Evolutionary conservation across 2,329 filamentous ascomycete genomes (phyloP).

Genomic region (Didymella glomerata): DNA sequence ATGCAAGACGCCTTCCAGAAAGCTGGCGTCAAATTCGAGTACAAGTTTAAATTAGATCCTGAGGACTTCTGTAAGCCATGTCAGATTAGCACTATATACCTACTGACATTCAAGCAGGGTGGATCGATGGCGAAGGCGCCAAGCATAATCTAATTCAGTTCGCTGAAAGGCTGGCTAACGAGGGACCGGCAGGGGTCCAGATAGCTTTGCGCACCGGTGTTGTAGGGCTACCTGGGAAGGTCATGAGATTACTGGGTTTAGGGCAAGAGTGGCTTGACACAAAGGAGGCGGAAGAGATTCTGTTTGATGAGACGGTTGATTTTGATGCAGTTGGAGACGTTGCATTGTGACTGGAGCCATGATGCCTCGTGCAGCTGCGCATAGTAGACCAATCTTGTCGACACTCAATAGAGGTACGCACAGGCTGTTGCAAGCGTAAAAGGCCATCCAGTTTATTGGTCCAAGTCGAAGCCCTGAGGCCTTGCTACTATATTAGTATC

Average conservation of each 20-base stretch:
- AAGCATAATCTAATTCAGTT: neutral
- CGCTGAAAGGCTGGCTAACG: neutral
- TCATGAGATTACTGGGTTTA: neutral
- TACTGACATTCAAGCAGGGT: neutral
- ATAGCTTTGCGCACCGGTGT: neutral
- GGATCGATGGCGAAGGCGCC: neutral
- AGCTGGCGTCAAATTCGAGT: neutral
- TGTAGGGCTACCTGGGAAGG: neutral
- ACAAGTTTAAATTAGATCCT: neutral
- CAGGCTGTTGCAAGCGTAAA: too few relatives aligned
- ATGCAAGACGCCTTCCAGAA: neutral
- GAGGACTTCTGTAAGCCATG: neutral
- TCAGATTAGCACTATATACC: neutral
- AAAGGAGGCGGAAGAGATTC: neutral
- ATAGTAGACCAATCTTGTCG: too few relatives aligned
- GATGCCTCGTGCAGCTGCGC: too few relatives aligned
- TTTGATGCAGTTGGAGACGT: too few relatives aligned
- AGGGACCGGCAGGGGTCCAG: neutral
- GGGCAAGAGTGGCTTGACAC: neutral
- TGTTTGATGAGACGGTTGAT: neutral
- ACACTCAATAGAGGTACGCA: too few relatives aligned
- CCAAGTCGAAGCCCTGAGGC: too few relatives aligned
- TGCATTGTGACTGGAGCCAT: too few relatives aligned
- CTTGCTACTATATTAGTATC: too few relatives aligned
- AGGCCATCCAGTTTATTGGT: too few relatives aligned